phyloP scores from a whole-genome alignment of 2,329 filamentous ascomycete species.

The Cucurbitaria berberidis region DNA sequence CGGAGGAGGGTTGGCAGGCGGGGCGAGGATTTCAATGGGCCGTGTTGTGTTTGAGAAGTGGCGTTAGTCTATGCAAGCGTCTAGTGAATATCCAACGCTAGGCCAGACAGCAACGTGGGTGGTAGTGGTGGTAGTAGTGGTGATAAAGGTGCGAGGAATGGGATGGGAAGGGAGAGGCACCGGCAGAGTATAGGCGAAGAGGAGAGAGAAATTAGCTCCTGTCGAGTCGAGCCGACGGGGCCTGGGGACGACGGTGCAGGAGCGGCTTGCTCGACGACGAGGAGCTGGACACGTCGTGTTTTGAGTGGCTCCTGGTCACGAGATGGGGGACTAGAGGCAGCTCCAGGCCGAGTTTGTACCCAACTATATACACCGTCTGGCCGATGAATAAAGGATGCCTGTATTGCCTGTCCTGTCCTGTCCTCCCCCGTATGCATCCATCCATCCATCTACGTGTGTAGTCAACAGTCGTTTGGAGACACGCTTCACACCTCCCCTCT shows the following conservation, averaged over 20 bases:
- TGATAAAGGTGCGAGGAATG: conserved; percentile 2
- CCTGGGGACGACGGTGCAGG: conserved; percentile 22
- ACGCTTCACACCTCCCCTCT: too few species aligned
- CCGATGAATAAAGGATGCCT: conserved; percentile 13
- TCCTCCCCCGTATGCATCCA: too few species aligned
- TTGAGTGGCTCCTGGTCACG: conserved; percentile 24
- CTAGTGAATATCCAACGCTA: conserved; percentile 11
- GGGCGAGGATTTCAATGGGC: conserved; percentile 23
- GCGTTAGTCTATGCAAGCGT: conserved; percentile 25
- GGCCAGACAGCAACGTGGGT: conserved; percentile 1
- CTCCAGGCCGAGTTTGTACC: conserved; percentile 15
- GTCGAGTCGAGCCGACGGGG: conserved; percentile 9
- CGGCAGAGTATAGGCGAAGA: conserved; percentile 6
- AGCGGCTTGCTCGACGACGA: conserved; percentile 25
- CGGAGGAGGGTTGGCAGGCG: conserved; percentile 20
- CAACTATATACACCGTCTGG: conserved; percentile 11
- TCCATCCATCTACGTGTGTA: too few species aligned
- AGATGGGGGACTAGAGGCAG: conserved; percentile 11
- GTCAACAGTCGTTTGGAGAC: too few species aligned
- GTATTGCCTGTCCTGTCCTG: too few species aligned
- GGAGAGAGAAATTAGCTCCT: conserved; percentile 5
- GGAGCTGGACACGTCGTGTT: conserved; percentile 23
- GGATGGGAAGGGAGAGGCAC: conserved; percentile 3
- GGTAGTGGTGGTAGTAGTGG: too few species aligned
- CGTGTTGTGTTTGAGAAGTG: conserved; percentile 7